Evolutionary conservation across 106 monocot genomes (phyloP), one percentile per base, ranked within the genome.

Genomic region (Dendrobium chrysotoxum): DNA sequence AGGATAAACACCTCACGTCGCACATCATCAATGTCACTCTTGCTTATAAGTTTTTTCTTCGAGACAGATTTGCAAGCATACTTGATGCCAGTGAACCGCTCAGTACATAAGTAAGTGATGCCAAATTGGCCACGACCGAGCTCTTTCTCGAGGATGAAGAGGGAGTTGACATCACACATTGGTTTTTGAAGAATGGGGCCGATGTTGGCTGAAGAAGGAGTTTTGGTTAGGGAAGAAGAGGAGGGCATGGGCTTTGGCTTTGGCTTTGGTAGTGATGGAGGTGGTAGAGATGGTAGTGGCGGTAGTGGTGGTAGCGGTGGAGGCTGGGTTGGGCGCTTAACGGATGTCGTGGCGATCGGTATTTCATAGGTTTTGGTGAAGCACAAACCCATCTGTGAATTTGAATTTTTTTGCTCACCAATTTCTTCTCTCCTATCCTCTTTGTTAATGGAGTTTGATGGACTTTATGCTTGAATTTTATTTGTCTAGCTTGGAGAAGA

Each of bases 51-150:
- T 78, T 92, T 92, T 18, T 41, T 74, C 79, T 92, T 92, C 13
- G 88, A 80, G 7, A 92, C 72, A 0, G 92, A 86, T 80, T 92
- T 92, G 88, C 92, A 92, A 5, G 92, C 92, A 40, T 86, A 90
- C 78, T 81, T 84, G 47, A 35, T 39, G 18, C 83, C 79, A 0
- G 86, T 85, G 13, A 82, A 28, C 25, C 77, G 46, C 39, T 92
- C 90, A 25, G 85, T 88, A 84, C 92, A 92, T 20, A 92, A 80
- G 80, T 90, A 88, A 4, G 90, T 88, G 76, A 86, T 53, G 7
- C 92, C 92, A 78, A 90, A 90, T 80, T 90, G 85, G 57, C 92
- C 92, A 7, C 92, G 77, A 35, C 92, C 90, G 47, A 93, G 88
- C 86, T 93, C 90, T 39, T 78, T 83, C 4, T 85, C 88, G 54